phyloP scores from a whole-genome alignment of 345 rosid species.

The Eutrema yunnanense region DNA sequence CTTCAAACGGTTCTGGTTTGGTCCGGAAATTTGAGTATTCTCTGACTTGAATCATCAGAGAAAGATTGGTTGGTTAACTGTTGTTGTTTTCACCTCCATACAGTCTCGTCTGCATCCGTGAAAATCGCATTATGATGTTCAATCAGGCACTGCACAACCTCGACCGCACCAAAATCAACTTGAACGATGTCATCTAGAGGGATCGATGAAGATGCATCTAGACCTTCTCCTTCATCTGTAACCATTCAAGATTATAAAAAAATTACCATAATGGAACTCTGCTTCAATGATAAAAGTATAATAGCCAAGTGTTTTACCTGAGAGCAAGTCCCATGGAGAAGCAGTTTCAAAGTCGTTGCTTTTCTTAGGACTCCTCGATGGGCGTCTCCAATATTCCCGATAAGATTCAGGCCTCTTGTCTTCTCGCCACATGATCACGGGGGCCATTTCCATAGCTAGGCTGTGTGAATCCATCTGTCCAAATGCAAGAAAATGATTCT shows the following conservation, averaged over 20 bases:
- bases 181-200: conserved; percentile 71
- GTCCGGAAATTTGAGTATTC: not conserved
- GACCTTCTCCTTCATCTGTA: conserved; percentile 68
- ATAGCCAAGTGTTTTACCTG: conserved; percentile 37
- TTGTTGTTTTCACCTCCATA: conserved; percentile 23
- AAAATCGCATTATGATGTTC: conserved; percentile 86
- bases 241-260: not conserved
- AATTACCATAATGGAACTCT: not conserved
- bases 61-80: not conserved
- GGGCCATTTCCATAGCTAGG: conserved; percentile 86
- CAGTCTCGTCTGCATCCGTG: conserved; percentile 56
- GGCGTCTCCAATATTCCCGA: conserved; percentile 63
- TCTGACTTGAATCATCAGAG: not conserved
- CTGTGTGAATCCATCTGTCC: conserved; percentile 84
- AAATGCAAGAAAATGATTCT: not conserved
- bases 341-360: conserved; percentile 40
- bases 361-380: conserved; percentile 45
- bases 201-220: conserved; percentile 61
- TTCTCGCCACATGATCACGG: conserved; percentile 84
- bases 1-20: not conserved
- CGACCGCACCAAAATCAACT: conserved; percentile 72
- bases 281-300: not conserved
- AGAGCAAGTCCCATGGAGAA: conserved; percentile 79
- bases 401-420: conserved; percentile 59
- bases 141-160: conserved; percentile 76